phyloP scores from a whole-genome alignment of 2,329 filamentous ascomycete genomes.

The Intubia oerlemansii region DNA sequence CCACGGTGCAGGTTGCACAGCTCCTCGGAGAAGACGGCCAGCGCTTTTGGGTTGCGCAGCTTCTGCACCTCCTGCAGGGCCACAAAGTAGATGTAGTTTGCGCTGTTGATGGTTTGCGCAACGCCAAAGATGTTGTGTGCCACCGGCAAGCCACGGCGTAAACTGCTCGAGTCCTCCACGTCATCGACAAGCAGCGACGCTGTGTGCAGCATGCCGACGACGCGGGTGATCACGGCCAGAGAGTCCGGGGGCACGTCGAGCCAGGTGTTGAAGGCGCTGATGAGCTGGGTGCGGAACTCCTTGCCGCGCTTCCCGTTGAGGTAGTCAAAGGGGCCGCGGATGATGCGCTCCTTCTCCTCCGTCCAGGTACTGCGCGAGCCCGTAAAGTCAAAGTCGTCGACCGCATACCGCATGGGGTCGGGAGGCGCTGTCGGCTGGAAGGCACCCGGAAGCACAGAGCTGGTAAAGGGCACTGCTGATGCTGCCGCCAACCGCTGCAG shows the following conservation, averaged over 20 bases:
- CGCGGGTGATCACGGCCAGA: slow-evolving; percentile 54
- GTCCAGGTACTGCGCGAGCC: slow-evolving; percentile 39
- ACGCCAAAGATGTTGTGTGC: slow-evolving; percentile 71
- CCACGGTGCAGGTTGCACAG: slow-evolving; percentile 67
- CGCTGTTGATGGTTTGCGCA: slow-evolving; percentile 75
- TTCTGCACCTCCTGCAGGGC: slow-evolving; percentile 55
- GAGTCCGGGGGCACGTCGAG: slow-evolving; percentile 49
- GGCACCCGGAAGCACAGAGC: slow-evolving; percentile 2
- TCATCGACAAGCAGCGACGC: slow-evolving; percentile 71
- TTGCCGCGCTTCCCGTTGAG: slow-evolving; percentile 62
- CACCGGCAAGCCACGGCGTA: slow-evolving; percentile 62
- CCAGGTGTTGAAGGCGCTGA: slow-evolving; percentile 64
- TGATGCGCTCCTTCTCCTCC: slow-evolving; percentile 52
- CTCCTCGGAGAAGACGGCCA: slow-evolving; percentile 62
- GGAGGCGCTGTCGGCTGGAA: slow-evolving; percentile 19
- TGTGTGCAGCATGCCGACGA: slow-evolving; percentile 72
- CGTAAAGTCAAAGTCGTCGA: slow-evolving; percentile 31
- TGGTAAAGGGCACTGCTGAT: too few relatives aligned
- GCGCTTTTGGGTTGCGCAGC: slow-evolving; percentile 42
- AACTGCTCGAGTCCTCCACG: slow-evolving; percentile 55
- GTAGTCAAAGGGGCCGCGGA: slow-evolving; percentile 65
- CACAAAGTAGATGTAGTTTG: slow-evolving; percentile 75
- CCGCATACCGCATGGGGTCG: slow-evolving; percentile 30
- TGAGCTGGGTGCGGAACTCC: slow-evolving; percentile 62
- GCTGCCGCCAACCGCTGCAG: background rate